Base-by-base conservation (phyloP, 257 asterid species). In the Primulina huaijiensis region DNA sequence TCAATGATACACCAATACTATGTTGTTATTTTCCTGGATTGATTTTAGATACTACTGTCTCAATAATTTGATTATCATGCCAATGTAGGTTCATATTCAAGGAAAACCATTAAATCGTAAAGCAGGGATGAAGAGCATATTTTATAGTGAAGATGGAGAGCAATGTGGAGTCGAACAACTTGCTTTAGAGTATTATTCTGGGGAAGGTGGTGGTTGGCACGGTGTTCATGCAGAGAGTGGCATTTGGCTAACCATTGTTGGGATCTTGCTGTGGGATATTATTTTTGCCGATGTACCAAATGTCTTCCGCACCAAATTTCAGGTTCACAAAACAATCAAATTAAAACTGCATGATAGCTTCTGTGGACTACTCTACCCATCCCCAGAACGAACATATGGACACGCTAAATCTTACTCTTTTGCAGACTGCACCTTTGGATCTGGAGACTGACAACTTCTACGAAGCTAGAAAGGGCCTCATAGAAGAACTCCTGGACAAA, bases 371-470 rank as follows among this genome's bases (percentile, higher is more conserved):
- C 53, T 12, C 17, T 3, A 6, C n/a, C 53, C 5, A 3, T 38
- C n/a, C 6, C n/a, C 53, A 43, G 53, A 43, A 6, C 53, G 5
- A 12, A 43, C n/a, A 43, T 43, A 43, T 3, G 53, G 53, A 43
- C n/a, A 0, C 53, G 12, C 53, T 79, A 96, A n/a, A 60, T 77
- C 29, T 63, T 64, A 21, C 50, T 43, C 65, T 75, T 77, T 63
- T 81, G 61, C 88, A 90, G 99, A 89, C 90, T 31, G 95, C 96
- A 29, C 99, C 99, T 0, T 83, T 90, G 85, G 99, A 93, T 85
- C 88, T 93, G 46, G 96, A 85, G 62, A 82, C 95, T 0, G 96
- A 90, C 59, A 76, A 85, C 84, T 93, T 93, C 79, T 93, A 93
- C 46, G 94, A 78, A 70, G 71, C 72, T 64, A 75, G 99, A 75